Evolutionary conservation across 768 basidiomycete species (phyloP), one percentile per base, ranked within the genome.

Genomic region (Collybia sordida): DNA sequence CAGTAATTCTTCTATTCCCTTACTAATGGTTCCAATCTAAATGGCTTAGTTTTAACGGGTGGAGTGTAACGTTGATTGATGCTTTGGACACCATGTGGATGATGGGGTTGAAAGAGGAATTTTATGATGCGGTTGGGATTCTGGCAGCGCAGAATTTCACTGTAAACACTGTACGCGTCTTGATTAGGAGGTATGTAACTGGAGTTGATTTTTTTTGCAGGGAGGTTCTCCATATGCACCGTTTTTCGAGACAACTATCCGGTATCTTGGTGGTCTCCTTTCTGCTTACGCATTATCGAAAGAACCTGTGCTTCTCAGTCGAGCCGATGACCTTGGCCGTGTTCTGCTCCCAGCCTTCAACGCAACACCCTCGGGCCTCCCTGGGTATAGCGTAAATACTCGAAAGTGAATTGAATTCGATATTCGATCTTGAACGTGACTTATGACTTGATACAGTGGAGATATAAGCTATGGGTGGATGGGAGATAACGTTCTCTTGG

Each of bases 1-100:
- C 53, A 52, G 74, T 66, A 8, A 15, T 41, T 37, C 3, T 6
- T 22, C 15, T 6, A 37, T 39, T 42, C 23, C 18, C 43, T 27
- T 15, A 19, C 37, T 47, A 7, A 45, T 17, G 23, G 37, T 35
- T 6, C 24, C 41, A n/a, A 27, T 49, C 27, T 11, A 31, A 31
- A 14, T 4, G 14, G 14, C 11, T 31, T 11, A 46, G 72, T 45
- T 70, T 68, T 47, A 73, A 73, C 45, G 71, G 69, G 17, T 74
- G 86, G 80, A 74, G 52, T 8, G 73, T 88, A 6, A 82, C 85
- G 4, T 66, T 92, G 41, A 73, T 90, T 45, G 93, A 93, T 57
- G 79, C 87, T 1, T 71, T 93, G 31, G 89, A 91, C 59, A 88
- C 89, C 1, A 82, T 95, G 73, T 81, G 85, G 71, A 75, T 93